Evolutionary conservation across 805 yeast genomes (phyloP), one percentile per base, ranked within the genome.

Genomic region (Suhomyces sp.): DNA sequence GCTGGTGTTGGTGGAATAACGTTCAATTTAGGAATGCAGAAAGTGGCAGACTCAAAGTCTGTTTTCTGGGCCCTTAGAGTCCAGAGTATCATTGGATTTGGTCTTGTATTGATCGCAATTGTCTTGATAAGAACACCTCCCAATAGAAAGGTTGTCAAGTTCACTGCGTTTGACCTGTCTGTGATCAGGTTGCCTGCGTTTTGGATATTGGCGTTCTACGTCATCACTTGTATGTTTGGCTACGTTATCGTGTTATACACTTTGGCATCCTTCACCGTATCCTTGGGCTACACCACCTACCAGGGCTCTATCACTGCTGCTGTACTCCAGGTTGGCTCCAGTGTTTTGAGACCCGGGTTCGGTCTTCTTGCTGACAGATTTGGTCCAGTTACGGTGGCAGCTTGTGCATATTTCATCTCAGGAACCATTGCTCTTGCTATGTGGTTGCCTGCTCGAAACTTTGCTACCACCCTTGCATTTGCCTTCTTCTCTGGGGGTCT

Each of bases 281-380:
- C 53, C 4, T 20, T 53, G 39, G 58, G 58, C 5, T 53, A 51
- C 31, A 13, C 47, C 14, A 37, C 47, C 6, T 43, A 45, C 37
- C 55, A 51, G 32, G 58, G 58, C 19, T 48, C 53, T n/a, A 47
- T 53, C 4, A 44, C 49, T n/a, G 38, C 53, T 3, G 58, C 58
- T 11, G 47, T 51, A 54, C 43, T 52, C 22, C 58, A 50, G 31
- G 42, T 42, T 5, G 58, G 58, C 7, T 47, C 54, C 1, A 38
- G 39, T 10, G 18, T 46, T 4, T 56, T 56, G 1, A 28, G 58
- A 14, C 58, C 58, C 1, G 4, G 45, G 0, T 42, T 52, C 22
- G 58, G 58, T 14, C 12, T 42, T 8, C 6, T 43, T n/a, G 37
- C 53, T 4, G 56, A 53, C 23, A 30, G 28, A 9, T 39, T 38